Percentiles rank a stretch among this genome's conserved stretches.
These are phyloP conservation scores for Staphylotrichum longicolle DNA, from an alignment of 495 filamentous ascomycete genomes.

Conservation along the genomic window DNA sequence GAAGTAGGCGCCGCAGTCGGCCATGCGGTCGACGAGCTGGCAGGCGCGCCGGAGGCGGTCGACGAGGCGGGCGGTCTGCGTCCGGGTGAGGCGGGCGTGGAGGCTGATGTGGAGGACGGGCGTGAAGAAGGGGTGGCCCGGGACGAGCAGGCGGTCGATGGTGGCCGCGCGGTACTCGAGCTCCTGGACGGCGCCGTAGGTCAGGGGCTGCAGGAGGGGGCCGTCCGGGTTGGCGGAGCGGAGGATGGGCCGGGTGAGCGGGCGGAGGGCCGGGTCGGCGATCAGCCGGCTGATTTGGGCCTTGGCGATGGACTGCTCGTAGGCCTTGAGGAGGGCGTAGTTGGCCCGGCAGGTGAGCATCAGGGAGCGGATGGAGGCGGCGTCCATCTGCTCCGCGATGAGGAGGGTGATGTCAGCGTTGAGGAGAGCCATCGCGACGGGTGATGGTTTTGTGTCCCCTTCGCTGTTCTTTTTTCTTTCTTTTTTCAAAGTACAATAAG, in stretches of 20 bases:
- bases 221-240: not conserved
- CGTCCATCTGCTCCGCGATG: not conserved
- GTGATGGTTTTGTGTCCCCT: not conserved
- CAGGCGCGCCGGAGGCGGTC: not conserved
- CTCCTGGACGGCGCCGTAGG: not conserved
- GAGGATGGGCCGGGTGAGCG: not conserved
- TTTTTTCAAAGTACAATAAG: too few relatives aligned
- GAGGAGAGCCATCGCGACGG: not conserved
- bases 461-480: too few relatives aligned
- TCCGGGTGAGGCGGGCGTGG: not conserved
- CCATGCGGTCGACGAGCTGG: not conserved
- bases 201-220: not conserved
- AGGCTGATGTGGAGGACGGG: not conserved
- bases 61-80: not conserved
- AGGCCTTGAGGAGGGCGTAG: not conserved
- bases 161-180: not conserved
- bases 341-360: not conserved
- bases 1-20: not conserved
- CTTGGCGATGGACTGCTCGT: slow-evolving; percentile 4
- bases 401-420: not conserved
- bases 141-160: not conserved
- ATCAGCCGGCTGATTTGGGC: not conserved
- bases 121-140: not conserved
- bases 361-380: not conserved
- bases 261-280: not conserved